Conservation (phyloP, 345 rosid genomes). For the Brassica napus region Da-Ae NC_063444.1:49709501-49710000, state of each 20-base stretch:
- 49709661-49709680: slow-evolving; percentile 62
- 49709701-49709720: slow-evolving; percentile 53
- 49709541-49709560: slow-evolving; percentile 4
- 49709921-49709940: not conserved
- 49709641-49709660: slow-evolving; percentile 38
- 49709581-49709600: slow-evolving; percentile 13
- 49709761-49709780: not conserved
- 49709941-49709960: not conserved
- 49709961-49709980: not conserved
- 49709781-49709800: not conserved
- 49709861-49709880: not conserved
- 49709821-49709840: not conserved
- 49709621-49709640: slow-evolving; percentile 31
- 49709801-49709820: not conserved
- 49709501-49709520: not conserved
- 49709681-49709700: slow-evolving; percentile 64
- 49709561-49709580: slow-evolving; percentile 15
- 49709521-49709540: slow-evolving; percentile 19
- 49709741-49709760: slow-evolving; percentile 38
- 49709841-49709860: not conserved
- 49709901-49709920: not conserved
- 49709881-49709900: not conserved
- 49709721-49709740: slow-evolving; percentile 41
- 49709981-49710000: not conserved
- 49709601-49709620: slow-evolving; percentile 3